Conservation (phyloP, 805 yeast genomes). For the Ogataea paraovalis region DNA sequence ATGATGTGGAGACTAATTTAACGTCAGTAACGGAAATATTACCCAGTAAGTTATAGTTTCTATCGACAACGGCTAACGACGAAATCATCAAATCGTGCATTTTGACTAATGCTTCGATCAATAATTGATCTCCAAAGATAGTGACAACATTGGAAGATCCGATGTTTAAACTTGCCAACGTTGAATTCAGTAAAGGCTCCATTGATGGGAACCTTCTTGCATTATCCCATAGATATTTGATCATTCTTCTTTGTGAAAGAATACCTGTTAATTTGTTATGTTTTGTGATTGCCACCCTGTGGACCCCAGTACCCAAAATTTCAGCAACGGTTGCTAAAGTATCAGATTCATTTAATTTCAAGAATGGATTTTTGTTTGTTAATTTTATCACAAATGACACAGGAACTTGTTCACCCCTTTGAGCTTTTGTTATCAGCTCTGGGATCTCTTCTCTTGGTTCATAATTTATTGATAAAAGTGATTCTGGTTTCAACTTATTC, state of each 20-base stretch:
- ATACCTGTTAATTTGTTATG: conserved; percentile 69
- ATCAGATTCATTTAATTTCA: conserved; percentile 67
- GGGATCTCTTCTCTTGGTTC: conserved; percentile 38
- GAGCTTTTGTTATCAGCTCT: conserved; percentile 54
- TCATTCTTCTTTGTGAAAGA: conserved; percentile 83
- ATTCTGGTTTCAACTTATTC: conserved; percentile 53
- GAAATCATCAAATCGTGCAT: conserved; percentile 85
- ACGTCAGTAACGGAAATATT: conserved; percentile 95
- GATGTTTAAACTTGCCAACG: conserved; percentile 69
- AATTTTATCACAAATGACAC: conserved; percentile 82
- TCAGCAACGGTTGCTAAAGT: conserved; percentile 74
- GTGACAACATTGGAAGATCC: conserved; percentile 73
- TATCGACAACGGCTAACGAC: conserved; percentile 89
- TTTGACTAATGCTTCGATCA: conserved; percentile 79
- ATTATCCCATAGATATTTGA: conserved; percentile 87
- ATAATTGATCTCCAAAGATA: conserved; percentile 79
- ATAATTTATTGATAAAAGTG: conserved; percentile 32
- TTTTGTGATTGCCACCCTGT: conserved; percentile 74
- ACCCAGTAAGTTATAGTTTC: conserved; percentile 71
- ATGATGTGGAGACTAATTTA: conserved; percentile 77
- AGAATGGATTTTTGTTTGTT: conserved; percentile 85
- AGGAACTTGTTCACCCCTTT: conserved; percentile 85
- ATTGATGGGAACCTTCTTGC: conserved; percentile 80
- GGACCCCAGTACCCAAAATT: conserved; percentile 91
- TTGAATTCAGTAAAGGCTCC: conserved; percentile 66